These are phyloP conservation scores for Eimeria necatrix DNA, from an alignment of 169 alveolate species.

Conservation along the genomic window DNA sequence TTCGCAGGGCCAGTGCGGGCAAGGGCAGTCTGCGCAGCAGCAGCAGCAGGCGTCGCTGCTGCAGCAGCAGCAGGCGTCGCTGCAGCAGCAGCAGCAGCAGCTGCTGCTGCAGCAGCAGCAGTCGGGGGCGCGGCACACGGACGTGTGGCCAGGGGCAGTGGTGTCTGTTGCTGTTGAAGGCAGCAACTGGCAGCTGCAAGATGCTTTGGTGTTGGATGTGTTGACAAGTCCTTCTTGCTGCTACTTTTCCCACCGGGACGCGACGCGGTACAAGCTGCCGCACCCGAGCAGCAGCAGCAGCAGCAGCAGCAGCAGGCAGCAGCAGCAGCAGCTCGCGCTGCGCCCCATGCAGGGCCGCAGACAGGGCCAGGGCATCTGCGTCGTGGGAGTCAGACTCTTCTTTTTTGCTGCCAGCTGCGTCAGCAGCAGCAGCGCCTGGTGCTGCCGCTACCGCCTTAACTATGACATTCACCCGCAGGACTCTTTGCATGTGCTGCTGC, in stretches of 20 bases:
- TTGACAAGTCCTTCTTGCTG: conserved; percentile 59
- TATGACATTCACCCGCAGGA: conserved; percentile 77
- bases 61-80: conserved; percentile 21
- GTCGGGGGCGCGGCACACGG: conserved; percentile 21
- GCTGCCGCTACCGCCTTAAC: conserved; percentile 65
- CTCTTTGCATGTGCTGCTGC: conserved; percentile 47
- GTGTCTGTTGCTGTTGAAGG: conserved; percentile 65
- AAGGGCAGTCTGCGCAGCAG: neutral
- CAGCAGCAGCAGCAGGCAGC: conserved; percentile 58
- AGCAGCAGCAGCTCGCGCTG: conserved; percentile 60
- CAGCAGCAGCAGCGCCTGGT: conserved; percentile 16
- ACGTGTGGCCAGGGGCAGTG: conserved; percentile 78
- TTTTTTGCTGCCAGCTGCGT: conserved; percentile 39
- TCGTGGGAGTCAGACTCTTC: conserved; percentile 40
- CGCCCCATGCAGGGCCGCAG: conserved; percentile 32
- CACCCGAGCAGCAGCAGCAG: conserved; percentile 3
- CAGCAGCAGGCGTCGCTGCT: neutral
- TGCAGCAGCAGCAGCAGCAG: conserved; percentile 58
- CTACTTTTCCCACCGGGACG: neutral
- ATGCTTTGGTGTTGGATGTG: conserved; percentile 67
- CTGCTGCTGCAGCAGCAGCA: conserved; percentile 61
- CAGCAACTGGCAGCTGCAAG: conserved; percentile 54
- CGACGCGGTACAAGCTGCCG: conserved; percentile 8
- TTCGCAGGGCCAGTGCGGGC: neutral
- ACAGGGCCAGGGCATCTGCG: conserved; percentile 3